A percentile compares a stretch with the other conserved stretches of the same genome.
phyloP scores from a whole-genome alignment of 306 rosid genomes.

The Oxytropis ochrocephala region DNA sequence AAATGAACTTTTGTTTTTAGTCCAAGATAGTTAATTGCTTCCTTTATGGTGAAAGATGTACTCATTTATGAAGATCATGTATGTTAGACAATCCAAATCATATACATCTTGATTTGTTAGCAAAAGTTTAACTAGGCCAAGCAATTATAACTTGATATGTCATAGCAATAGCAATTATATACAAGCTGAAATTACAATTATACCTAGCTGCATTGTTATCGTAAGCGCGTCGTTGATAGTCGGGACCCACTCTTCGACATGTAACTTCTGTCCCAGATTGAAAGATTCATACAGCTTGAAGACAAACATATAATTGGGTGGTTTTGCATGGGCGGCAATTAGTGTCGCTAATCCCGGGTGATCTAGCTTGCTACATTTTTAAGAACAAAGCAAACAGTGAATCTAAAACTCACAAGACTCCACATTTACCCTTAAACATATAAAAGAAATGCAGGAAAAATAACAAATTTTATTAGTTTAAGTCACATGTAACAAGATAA shows the following conservation, averaged over 20 bases:
- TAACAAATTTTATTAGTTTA: neutral
- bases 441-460: constrained; percentile 2
- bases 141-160: neutral
- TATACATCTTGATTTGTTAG: neutral
- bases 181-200: neutral
- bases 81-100: neutral
- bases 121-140: neutral
- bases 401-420: neutral
- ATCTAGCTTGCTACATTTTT: constrained; percentile 56
- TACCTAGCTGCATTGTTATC: constrained; percentile 41
- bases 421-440: neutral
- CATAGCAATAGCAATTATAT: constrained; percentile 22
- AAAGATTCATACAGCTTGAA: constrained; percentile 59
- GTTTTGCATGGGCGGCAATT: constrained; percentile 87
- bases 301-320: constrained; percentile 86
- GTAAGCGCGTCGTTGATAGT: constrained; percentile 21
- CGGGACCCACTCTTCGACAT: constrained; percentile 42
- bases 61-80: neutral
- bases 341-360: constrained; percentile 65
- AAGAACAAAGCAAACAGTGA: neutral
- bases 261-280: constrained; percentile 71
- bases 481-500: neutral
- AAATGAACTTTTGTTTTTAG: neutral
- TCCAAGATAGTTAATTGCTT: neutral
- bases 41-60: neutral